A percentile compares a stretch with the other conserved stretches of the same genome.
Evolutionary conservation across 1,139 yeast genomes (phyloP).

Genomic region (Kurtzmaniella natalensis): DNA sequence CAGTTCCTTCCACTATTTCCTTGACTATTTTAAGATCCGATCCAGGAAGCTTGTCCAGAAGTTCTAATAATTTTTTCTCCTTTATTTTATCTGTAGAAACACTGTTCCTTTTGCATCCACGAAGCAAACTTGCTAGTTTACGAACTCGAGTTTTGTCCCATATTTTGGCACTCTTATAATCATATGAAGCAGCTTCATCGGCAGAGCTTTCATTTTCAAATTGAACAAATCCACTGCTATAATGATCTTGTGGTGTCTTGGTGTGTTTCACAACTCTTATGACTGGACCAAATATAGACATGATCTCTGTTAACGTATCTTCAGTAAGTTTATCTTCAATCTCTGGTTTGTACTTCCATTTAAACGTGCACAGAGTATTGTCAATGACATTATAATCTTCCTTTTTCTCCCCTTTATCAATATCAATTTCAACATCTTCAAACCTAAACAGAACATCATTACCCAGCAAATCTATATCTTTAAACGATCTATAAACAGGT

Average conservation of each 20-base stretch:
- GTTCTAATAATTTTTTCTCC: constrained; percentile 7
- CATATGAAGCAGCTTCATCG: constrained; percentile 33
- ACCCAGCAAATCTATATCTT: constrained; percentile 4
- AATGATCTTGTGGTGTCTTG: constrained; percentile 19
- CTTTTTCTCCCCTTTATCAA: constrained; percentile 6
- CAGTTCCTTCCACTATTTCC: constrained; percentile 1
- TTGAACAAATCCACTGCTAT: constrained; percentile 35
- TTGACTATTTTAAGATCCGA: constrained; percentile 8
- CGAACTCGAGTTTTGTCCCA: constrained; percentile 48
- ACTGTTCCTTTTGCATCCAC: constrained; percentile 23
- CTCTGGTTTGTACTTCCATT: constrained; percentile 43
- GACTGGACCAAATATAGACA: constrained; percentile 46
- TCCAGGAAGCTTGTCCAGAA: neutral
- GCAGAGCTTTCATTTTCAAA: constrained; percentile 24
- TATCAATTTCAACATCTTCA: neutral
- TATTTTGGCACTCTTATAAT: constrained; percentile 37
- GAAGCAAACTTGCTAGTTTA: constrained; percentile 43
- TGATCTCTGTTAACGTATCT: constrained; percentile 31
- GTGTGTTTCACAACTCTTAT: constrained; percentile 13
- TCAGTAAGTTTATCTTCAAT: constrained; percentile 26
- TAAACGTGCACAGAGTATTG: constrained; percentile 18
- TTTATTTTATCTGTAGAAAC: neutral
- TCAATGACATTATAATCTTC: constrained; percentile 4
- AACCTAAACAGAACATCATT: neutral
- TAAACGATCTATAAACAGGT: constrained; percentile 1